Evolutionary conservation across 805 yeast species (phyloP), one percentile per base, ranked within the genome.

Genomic region (Barnettozyma salicaria): DNA sequence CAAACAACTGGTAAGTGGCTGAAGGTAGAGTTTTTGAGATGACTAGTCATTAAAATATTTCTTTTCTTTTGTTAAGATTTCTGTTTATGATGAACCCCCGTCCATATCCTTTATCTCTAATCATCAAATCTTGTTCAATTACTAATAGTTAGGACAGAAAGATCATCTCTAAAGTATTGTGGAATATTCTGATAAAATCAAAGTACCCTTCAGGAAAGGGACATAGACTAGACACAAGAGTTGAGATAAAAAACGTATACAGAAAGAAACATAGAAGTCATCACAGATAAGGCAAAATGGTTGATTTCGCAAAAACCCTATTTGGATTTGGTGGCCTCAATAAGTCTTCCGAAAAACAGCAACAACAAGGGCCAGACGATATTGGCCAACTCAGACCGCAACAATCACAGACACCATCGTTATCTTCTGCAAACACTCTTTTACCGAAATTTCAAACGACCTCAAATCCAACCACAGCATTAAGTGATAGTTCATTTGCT

Each of bases 401-500:
- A 14, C 37, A 45, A 28, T 34, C 44, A 30, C 19, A 45, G 39
- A 5, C 37, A 41, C 18, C 30, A 7, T 34, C 42, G 3, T 11
- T 34, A 3, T 27, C 36, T 14, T 33, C 45, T 4, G 31, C 48
- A 10, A 34, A 32, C 18, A 30, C 39, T 25, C 55, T 52, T 17
- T 53, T 61, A 25, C 62, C 66, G 9, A 61, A 55, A 34, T 59
- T 74, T 38, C 64, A 74, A 44, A 65, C 66, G 26, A 65, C 74
- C 2, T 65, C 77, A 1, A 65, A 77, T 5, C 84, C 89, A 14
- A 80, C 90, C 3, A 80, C 84, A 3, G 88, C 88, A 0, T 59
- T 81, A 8, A 68, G 78, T 32, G 72, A 74, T 42, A 70, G 70
- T 40, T 70, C 80, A 3, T 69, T 76, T 58, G 89, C 75, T 2